A percentile compares a stretch with the other conserved stretches of the same genome.
Conservation (phyloP, 805 yeast species). For the Wickerhamiella spandovensis region DNA sequence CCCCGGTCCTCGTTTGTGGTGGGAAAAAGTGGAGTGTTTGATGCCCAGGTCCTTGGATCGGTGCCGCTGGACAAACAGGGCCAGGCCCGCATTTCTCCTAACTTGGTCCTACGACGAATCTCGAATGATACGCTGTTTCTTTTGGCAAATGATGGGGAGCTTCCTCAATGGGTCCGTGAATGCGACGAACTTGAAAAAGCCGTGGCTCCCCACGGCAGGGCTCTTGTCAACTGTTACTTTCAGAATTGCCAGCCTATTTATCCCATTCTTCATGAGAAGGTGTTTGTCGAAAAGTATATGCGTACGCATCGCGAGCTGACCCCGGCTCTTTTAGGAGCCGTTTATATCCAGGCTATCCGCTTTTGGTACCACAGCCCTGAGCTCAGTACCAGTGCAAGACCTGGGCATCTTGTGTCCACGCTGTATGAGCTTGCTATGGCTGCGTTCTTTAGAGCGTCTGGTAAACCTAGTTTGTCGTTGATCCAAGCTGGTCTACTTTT, state of each 20-base stretch:
- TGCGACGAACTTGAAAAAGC: slow-evolving; percentile 74
- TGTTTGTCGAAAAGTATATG: slow-evolving; percentile 79
- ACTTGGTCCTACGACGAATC: slow-evolving; percentile 63
- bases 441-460: slow-evolving; percentile 57
- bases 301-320: slow-evolving; percentile 85
- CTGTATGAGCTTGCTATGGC: slow-evolving; percentile 54
- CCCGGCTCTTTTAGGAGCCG: slow-evolving; percentile 84
- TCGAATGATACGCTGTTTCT: slow-evolving; percentile 64
- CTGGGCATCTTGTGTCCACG: slow-evolving; percentile 45
- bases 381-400: slow-evolving; percentile 62
- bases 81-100: slow-evolving; percentile 60
- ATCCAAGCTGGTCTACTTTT: slow-evolving; percentile 30
- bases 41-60: slow-evolving; percentile 50
- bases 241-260: slow-evolving; percentile 80
- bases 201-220: slow-evolving; percentile 86
- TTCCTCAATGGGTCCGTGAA: slow-evolving; percentile 59
- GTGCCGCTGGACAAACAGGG: slow-evolving; percentile 58
- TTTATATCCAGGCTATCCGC: slow-evolving; percentile 74
- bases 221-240: slow-evolving; percentile 55
- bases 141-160: slow-evolving; percentile 55
- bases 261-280: slow-evolving; percentile 83
- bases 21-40: slow-evolving; percentile 81
- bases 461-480: slow-evolving; percentile 80
- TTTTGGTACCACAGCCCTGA: slow-evolving; percentile 91
- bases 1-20: slow-evolving; percentile 83